Evolutionary conservation across 2,329 filamentous ascomycete species (phyloP).

Genomic region (Lachnellula arida): DNA sequence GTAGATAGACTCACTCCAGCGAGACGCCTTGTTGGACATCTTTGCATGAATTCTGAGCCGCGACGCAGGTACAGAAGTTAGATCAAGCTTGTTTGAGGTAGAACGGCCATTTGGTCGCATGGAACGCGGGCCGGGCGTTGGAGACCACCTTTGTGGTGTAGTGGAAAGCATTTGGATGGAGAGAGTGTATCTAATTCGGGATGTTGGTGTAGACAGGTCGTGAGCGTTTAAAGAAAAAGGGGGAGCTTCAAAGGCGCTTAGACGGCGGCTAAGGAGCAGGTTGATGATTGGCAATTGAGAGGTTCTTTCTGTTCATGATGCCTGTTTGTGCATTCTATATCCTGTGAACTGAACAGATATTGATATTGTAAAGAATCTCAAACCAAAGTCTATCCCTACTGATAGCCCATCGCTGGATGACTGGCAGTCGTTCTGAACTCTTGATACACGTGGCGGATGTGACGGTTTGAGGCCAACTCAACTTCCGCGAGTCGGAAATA

Average conservation of each 20-base stretch:
- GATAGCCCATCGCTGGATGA: not conserved
- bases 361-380: not conserved
- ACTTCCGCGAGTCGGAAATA: conserved; percentile 4
- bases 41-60: conserved; percentile 12
- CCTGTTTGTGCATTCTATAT: not conserved
- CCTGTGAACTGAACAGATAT: not conserved
- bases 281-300: conserved; percentile 10
- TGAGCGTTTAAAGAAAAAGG: conserved; percentile 18
- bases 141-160: conserved; percentile 17
- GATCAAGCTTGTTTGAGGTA: conserved; percentile 7
- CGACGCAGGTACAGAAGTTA: conserved; percentile 19
- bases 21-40: conserved; percentile 22
- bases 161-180: conserved; percentile 16
- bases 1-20: conserved; percentile 8
- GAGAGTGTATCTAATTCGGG: conserved; percentile 4
- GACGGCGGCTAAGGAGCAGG: conserved; percentile 11
- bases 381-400: not conserved
- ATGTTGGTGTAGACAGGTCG: conserved; percentile 6
- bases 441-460: not conserved
- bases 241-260: conserved; percentile 20
- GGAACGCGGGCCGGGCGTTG: conserved; percentile 13
- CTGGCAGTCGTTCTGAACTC: not conserved
- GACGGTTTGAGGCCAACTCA: not conserved
- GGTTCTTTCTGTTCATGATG: not conserved
- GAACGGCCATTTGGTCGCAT: not conserved